These are phyloP conservation scores for Serendipita sp. DNA, from an alignment of 768 basidiomycete species.

Conservation along the genomic window DNA sequence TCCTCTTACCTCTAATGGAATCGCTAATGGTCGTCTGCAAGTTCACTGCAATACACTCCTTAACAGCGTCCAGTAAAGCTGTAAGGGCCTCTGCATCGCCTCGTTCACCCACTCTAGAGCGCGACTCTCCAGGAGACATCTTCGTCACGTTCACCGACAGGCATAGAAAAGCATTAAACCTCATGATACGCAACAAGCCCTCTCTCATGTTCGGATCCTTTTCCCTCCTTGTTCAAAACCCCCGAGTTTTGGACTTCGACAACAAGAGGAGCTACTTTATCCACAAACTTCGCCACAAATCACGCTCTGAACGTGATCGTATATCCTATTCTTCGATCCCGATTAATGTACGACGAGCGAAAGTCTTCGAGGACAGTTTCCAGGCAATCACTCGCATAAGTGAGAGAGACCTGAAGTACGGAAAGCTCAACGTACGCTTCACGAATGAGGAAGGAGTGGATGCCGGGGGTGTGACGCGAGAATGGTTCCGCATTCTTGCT, in stretches of 20 bases:
- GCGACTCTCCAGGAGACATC: conserved; percentile 71
- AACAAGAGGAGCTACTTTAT: conserved; percentile 97
- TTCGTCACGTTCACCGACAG: conserved; percentile 88
- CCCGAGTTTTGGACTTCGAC: conserved; percentile 94
- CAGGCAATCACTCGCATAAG: conserved; percentile 75
- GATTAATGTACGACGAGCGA: conserved; percentile 73
- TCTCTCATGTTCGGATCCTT: conserved; percentile 97
- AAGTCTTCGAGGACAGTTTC: conserved; percentile 97
- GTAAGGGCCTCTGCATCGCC: conserved; percentile 55
- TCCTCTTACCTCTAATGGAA: conserved; percentile 87
- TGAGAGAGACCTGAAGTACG: conserved; percentile 94
- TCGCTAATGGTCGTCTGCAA: conserved; percentile 98
- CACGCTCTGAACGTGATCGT: conserved; percentile 34
- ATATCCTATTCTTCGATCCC: conserved; percentile 75
- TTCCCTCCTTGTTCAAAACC: conserved; percentile 87
- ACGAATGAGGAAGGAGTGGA: conserved; percentile 97
- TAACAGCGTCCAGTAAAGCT: conserved; percentile 30
- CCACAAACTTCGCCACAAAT: conserved; percentile 78
- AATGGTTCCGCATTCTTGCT: conserved; percentile 97
- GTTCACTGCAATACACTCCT: conserved; percentile 60
- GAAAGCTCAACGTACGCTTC: conserved; percentile 91
- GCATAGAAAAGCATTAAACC: conserved; percentile 84
- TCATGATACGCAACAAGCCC: conserved; percentile 97
- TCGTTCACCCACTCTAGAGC: conserved; percentile 16
- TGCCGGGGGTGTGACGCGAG: conserved; percentile 92